Conservation (phyloP, 176 grass and related monocot species). For the Panicum miliaceum region DNA sequence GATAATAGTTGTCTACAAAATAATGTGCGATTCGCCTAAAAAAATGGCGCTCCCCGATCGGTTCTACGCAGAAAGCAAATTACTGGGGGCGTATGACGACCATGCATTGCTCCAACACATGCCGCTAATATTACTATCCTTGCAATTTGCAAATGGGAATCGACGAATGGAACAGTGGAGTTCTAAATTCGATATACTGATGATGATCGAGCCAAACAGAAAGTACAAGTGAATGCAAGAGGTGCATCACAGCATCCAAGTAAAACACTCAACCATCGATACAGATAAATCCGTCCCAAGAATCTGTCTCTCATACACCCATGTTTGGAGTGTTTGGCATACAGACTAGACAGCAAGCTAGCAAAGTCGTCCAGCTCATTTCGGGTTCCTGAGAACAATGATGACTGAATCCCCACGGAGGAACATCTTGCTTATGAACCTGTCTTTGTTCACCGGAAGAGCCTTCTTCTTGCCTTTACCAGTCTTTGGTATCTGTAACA, state of each 20-base stretch:
- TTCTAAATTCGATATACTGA: constrained; percentile 11
- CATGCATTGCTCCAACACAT: neutral
- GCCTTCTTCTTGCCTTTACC: constrained; percentile 99
- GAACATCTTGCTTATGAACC: constrained; percentile 99
- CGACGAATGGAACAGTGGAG: neutral
- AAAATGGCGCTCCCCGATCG: too few relatives aligned
- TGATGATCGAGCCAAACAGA: neutral
- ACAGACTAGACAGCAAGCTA: constrained; percentile 3
- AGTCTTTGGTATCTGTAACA: constrained; percentile 74
- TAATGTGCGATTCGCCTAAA: neutral
- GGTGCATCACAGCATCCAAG: constrained; percentile 8
- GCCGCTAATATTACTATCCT: neutral
- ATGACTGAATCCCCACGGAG: constrained; percentile 89
- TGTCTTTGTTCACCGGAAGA: constrained; percentile 90
- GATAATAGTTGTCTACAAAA: neutral
- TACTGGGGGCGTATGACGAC: too few relatives aligned
- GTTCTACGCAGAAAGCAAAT: too few relatives aligned
- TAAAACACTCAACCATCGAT: constrained; percentile 39
- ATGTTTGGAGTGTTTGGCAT: neutral
- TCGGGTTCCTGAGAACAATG: constrained; percentile 87
- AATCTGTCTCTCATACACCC: neutral
- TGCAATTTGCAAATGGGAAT: neutral
- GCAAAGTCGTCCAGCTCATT: constrained; percentile 43
- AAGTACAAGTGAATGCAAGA: constrained; percentile 13
- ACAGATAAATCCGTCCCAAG: neutral